Percentiles rank a stretch among this genome's conserved stretches.
Evolutionary conservation across 2,329 filamentous ascomycete species (phyloP).

Genomic region (Myriosclerotinia duriaeana): DNA sequence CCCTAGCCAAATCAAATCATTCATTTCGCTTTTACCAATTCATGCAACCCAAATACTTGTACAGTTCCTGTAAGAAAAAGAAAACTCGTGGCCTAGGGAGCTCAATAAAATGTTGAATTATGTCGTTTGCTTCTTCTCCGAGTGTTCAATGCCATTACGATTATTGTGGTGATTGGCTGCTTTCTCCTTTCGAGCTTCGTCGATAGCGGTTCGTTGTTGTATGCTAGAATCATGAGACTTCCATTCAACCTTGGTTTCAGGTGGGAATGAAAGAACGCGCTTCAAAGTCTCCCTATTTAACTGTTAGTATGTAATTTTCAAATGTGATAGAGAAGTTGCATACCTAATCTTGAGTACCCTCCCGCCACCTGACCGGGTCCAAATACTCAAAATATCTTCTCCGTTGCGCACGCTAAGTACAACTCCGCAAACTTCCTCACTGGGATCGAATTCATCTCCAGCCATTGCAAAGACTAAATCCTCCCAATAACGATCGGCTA

Average conservation of each 20-base stretch:
- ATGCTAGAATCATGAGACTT: constrained; percentile 97
- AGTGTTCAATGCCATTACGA: constrained; percentile 23
- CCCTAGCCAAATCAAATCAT: constrained; percentile 29
- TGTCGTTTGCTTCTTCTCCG: constrained; percentile 35
- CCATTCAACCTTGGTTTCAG: constrained; percentile 89
- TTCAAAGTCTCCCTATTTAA: constrained; percentile 82
- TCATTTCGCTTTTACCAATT: constrained; percentile 37
- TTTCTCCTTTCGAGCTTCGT: constrained; percentile 89
- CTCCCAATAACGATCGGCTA: constrained; percentile 96
- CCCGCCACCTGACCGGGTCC: constrained; percentile 91
- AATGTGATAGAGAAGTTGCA: constrained; percentile 37
- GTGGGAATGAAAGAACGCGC: constrained; percentile 78
- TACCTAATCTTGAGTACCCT: constrained; percentile 96
- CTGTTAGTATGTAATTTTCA: constrained; percentile 27
- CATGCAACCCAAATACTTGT: constrained; percentile 40
- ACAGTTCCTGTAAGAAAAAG: constrained; percentile 32
- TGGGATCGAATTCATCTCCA: constrained; percentile 87
- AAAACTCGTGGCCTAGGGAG: constrained; percentile 29
- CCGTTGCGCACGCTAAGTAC: constrained; percentile 93
- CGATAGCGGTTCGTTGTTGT: constrained; percentile 83
- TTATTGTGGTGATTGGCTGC: constrained; percentile 45
- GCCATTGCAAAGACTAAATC: constrained; percentile 86
- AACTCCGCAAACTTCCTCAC: constrained; percentile 91
- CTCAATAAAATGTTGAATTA: constrained; percentile 26
- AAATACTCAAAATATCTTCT: constrained; percentile 96